A percentile compares a stretch with the other conserved stretches of the same genome.
Conservation (phyloP, 768 basidiomycete genomes). For the Infundibulicybe gibba region DNA sequence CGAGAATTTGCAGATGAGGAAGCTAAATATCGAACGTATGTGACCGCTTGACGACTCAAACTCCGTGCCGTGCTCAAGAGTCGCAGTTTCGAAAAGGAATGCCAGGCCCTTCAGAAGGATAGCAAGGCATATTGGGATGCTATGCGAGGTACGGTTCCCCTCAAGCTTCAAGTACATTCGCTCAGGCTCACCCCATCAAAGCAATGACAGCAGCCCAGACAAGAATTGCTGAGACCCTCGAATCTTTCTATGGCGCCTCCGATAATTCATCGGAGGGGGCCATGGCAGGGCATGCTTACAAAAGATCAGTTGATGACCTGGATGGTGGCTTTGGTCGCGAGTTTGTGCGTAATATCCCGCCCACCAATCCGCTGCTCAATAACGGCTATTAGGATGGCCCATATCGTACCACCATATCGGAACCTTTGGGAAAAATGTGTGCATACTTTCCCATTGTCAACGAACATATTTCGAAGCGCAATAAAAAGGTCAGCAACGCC, state of each 20-base stretch:
- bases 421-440: constrained; percentile 95
- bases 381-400: constrained; percentile 69
- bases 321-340: constrained; percentile 83
- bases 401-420: constrained; percentile 91
- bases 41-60: constrained; percentile 9
- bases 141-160: constrained; percentile 68
- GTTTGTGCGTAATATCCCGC: constrained; percentile 52
- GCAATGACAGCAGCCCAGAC: constrained; percentile 95
- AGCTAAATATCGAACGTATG: constrained; percentile 85
- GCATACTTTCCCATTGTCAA: constrained; percentile 93
- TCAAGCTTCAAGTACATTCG: neutral
- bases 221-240: constrained; percentile 89
- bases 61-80: constrained; percentile 1
- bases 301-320: constrained; percentile 89
- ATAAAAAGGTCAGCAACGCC: constrained; percentile 78
- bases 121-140: constrained; percentile 93
- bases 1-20: constrained; percentile 92
- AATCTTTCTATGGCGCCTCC: constrained; percentile 85
- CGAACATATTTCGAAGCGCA: constrained; percentile 89
- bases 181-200: constrained; percentile 23
- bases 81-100: constrained; percentile 94
- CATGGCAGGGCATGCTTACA: constrained; percentile 97
- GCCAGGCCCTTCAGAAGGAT: constrained; percentile 88
- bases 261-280: constrained; percentile 87
- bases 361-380: neutral